These are phyloP conservation scores for Tricholoma bakamatsutake DNA, from an alignment of 768 basidiomycete species.

Conservation along the genomic window DNA sequence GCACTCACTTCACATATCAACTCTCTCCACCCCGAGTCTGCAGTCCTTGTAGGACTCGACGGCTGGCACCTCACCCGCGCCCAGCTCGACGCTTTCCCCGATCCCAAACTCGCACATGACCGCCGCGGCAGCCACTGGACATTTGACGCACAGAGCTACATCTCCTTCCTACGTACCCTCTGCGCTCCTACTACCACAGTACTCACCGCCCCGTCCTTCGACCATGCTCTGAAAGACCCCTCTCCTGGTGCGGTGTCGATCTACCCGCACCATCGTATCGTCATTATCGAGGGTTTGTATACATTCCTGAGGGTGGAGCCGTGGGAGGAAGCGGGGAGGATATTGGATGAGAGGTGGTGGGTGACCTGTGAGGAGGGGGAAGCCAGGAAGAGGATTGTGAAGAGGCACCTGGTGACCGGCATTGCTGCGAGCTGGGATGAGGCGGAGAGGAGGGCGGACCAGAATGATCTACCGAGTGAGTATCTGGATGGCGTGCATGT, in stretches of 20 bases:
- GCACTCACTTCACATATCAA: constrained; percentile 54
- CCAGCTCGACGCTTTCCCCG: constrained; percentile 68
- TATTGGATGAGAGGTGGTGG: constrained; percentile 79
- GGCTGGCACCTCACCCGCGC: constrained; percentile 89
- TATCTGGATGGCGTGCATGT: neutral
- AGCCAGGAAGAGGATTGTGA: constrained; percentile 56
- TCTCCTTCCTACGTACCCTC: constrained; percentile 56
- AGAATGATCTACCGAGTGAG: constrained; percentile 75
- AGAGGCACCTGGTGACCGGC: constrained; percentile 73
- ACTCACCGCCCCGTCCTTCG: constrained; percentile 76
- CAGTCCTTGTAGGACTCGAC: constrained; percentile 74
- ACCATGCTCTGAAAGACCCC: constrained; percentile 86
- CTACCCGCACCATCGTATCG: constrained; percentile 59
- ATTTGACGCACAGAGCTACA: constrained; percentile 73
- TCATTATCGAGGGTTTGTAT: constrained; percentile 91
- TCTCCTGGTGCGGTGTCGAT: constrained; percentile 53
- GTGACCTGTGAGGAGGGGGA: constrained; percentile 51
- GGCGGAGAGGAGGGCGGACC: constrained; percentile 64
- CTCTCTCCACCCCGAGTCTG: constrained; percentile 28
- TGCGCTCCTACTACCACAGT: constrained; percentile 25
- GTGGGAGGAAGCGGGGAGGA: constrained; percentile 59
- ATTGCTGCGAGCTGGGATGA: constrained; percentile 60
- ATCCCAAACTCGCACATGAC: constrained; percentile 75
- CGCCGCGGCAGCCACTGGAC: constrained; percentile 88
- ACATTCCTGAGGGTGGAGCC: constrained; percentile 65